Evolutionary conservation across 345 rosid genomes (phyloP), one percentile per base, ranked within the genome.

Genomic region (Sapria himalayana): DNA sequence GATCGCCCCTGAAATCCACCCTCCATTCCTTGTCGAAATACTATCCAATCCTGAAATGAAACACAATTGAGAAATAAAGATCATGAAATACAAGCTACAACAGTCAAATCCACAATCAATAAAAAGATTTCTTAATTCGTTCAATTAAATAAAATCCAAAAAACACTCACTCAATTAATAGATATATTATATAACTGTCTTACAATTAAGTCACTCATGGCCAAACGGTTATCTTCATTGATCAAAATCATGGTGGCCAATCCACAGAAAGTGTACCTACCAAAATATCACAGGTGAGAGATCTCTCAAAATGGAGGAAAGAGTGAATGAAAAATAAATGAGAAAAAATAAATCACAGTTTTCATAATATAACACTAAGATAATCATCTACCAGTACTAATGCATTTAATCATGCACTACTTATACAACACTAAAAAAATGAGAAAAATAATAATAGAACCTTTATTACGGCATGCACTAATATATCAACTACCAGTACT

Each of bases 1-100:
- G 74, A 65, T 75, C 94, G 69, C 50, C 98, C 98, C 64, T 89
- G 98, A 64, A 89, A 82, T 54, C 98, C 98, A 54, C 78, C 61
- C 61, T 89, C 98, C 31, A 74, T 62, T 54, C 98, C 98, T 74
- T 89, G 98, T 56, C 94, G 77, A 59, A 65, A 72, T 22, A 61
- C 77, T 45, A 67, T 72, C 94, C 98, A 89, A 59, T 69, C 72
- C 98, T 89, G 52, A 1, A 53, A 11, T 34, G 22, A 22, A 47
- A n/a, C n/a, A n/a, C n/a, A n/a, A n/a, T n/a, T n/a, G n/a, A n/a
- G n/a, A n/a, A n/a, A n/a, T 20, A 22, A 27, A 41, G 36, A 34
- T 36, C 49, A n/a, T 24, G 14, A 31, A 22, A 34, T 20, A 24
- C 7, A 34, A 44, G 52, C 19, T 3, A 13, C 6, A 11, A 29